Evolutionary conservation across 148 eudicot genomes (phyloP).

Genomic region (Polygonum maritimum): DNA sequence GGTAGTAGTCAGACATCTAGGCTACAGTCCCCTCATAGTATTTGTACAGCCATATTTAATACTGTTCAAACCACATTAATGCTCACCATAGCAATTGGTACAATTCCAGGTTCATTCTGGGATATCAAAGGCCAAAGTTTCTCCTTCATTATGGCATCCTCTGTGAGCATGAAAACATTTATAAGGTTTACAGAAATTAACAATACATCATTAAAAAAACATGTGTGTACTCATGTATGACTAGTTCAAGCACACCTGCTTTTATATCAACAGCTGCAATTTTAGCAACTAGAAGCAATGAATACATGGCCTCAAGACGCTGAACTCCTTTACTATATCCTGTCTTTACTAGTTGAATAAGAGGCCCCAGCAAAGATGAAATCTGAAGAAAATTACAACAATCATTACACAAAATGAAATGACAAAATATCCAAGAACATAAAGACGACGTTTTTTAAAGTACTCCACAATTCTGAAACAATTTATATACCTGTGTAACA

Average conservation of each 20-base stretch:
- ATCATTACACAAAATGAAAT: not conserved
- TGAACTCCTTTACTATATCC: constrained; percentile 81
- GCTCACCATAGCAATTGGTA: constrained; percentile 72
- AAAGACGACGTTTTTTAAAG: not conserved
- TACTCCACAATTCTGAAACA: not conserved
- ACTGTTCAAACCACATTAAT: not conserved
- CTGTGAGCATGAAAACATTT: constrained; percentile 22
- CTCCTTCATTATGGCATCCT: constrained; percentile 72
- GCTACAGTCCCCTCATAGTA: not conserved
- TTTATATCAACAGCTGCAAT: constrained; percentile 81
- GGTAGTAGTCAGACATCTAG: not conserved
- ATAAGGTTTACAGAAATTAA: constrained; percentile 2
- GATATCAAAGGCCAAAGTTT: constrained; percentile 78
- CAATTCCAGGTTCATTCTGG: constrained; percentile 76
- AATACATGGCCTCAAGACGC: constrained; percentile 88
- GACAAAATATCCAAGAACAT: not conserved
- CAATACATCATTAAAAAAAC: not conserved
- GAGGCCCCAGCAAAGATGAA: constrained; percentile 63
- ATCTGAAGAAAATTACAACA: constrained; percentile 32
- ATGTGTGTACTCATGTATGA: not conserved
- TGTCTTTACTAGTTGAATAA: constrained; percentile 75
- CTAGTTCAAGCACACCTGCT: constrained; percentile 49
- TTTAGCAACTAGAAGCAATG: constrained; percentile 62
- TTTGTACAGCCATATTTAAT: not conserved
- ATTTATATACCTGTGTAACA: constrained; percentile 37